Base-by-base conservation (phyloP, 345 rosid genomes). In the Populus ilicifolia region DNA sequence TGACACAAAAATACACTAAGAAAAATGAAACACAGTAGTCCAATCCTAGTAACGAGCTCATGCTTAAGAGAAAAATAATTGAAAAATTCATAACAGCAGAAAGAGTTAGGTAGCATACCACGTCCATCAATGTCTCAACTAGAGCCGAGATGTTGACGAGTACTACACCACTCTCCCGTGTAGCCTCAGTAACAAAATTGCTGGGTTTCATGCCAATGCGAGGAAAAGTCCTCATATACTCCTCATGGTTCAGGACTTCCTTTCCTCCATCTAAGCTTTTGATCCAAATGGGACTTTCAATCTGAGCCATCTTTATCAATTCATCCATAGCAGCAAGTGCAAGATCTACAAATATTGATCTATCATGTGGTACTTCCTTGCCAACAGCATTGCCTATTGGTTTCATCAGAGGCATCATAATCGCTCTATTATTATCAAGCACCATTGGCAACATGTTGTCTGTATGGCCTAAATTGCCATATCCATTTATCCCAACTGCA, bases 91-190 rank as follows among this genome's bases (percentile, higher is more conserved):
- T 25, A 74, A 44, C 27, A 29, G 38, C 36, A 30, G 25, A 41
- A 64, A 35, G 67, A 30, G 20, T 48, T 62, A 67, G 73, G 56
- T 73, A 41, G 77, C 87, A 38, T 85, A 94, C 97, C 92, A 78
- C 83, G 76, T 94, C 89, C 97, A 94, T 91, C 73, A 92, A 74
- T 8, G 82, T 87, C 36, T 91, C 93, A 0, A 94, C 88, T 2
- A 90, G 86, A 77, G 87, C 88, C 81, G 76, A 73, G 81, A 92
- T 82, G 75, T 82, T 82, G 84, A 87, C 81, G 72, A 84, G 71
- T 23, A 92, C 89, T 39, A 86, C 27, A 43, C 86, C 89, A 46
- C 87, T 82, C 74, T 87, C 94, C 82, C 92, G 87, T 23, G 96
- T 76, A 56, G 89, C 93, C 80, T 92, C 92, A 0, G 79, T 67